These are phyloP conservation scores for Vicia sativa DNA, from an alignment of 306 rosid genomes.

Conservation along the genomic window DNA sequence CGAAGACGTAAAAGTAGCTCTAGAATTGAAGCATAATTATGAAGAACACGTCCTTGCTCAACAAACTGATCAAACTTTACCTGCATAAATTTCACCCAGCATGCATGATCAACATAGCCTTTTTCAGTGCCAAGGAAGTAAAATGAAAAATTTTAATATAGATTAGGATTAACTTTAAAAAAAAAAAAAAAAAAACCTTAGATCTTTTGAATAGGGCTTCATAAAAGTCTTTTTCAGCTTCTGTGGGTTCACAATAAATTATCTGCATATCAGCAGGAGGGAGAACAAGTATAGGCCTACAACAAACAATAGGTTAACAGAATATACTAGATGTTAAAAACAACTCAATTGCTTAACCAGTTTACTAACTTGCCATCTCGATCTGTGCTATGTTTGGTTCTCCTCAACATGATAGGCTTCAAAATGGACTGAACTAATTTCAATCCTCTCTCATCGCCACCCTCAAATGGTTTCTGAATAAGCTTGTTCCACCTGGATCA, in stretches of 20 bases:
- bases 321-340: constrained; percentile 34
- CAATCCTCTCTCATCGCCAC: constrained; percentile 91
- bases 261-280: constrained; percentile 93
- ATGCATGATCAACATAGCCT: constrained; percentile 31
- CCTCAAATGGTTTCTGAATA: constrained; percentile 92
- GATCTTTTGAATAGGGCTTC: constrained; percentile 89
- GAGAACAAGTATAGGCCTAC: constrained; percentile 91
- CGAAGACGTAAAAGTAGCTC: constrained; percentile 97
- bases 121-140: constrained; percentile 25
- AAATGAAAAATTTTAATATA: constrained; percentile 11
- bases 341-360: constrained; percentile 26
- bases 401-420: constrained; percentile 92
- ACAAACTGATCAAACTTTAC: constrained; percentile 94
- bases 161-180: not conserved
- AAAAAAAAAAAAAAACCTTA: constrained; percentile 53
- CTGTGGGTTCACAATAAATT: constrained; percentile 85
- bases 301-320: constrained; percentile 39
- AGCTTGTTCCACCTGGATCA: constrained; percentile 95
- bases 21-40: constrained; percentile 95
- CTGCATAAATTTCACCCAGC: constrained; percentile 48
- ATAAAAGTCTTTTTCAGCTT: constrained; percentile 90
- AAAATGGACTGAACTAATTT: constrained; percentile 90
- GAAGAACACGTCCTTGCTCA: constrained; percentile 99
- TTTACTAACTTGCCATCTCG: constrained; percentile 78
- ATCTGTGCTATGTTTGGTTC: constrained; percentile 90